Conservation (phyloP, 2,329 filamentous ascomycete species). For the Diaporthe capsici region DNA sequence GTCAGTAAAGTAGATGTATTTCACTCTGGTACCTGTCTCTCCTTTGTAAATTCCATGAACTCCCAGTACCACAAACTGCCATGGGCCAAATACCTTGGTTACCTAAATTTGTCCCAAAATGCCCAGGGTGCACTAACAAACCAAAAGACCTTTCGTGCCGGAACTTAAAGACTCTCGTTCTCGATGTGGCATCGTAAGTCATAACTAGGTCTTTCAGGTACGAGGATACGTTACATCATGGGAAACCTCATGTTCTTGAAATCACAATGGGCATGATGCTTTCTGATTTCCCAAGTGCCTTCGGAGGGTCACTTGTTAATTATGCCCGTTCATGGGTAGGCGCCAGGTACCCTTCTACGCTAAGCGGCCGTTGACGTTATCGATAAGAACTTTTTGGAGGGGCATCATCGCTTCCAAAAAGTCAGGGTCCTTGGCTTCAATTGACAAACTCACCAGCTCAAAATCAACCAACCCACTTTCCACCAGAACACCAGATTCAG, state of each 20-base stretch:
- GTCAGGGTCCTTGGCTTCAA: slow-evolving; percentile 22
- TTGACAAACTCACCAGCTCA: neutral
- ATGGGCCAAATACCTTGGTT: neutral
- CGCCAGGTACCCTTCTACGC: neutral
- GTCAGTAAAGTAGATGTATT: neutral
- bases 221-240: neutral
- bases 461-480: neutral
- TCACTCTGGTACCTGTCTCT: neutral
- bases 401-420: slow-evolving; percentile 20
- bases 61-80: too few species aligned
- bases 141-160: neutral
- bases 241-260: neutral
- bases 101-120: neutral
- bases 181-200: neutral
- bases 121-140: neutral
- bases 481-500: slow-evolving; percentile 16
- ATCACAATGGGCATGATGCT: too few species aligned
- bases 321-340: neutral
- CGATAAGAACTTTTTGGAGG: slow-evolving; percentile 39
- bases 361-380: slow-evolving; percentile 1
- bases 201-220: neutral
- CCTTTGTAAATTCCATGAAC: neutral
- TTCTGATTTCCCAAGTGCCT: neutral
- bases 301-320: neutral
- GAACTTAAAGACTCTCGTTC: neutral